Evolutionary conservation across 2,329 filamentous ascomycete species (phyloP).

Genomic region (Fusarium nurragi): DNA sequence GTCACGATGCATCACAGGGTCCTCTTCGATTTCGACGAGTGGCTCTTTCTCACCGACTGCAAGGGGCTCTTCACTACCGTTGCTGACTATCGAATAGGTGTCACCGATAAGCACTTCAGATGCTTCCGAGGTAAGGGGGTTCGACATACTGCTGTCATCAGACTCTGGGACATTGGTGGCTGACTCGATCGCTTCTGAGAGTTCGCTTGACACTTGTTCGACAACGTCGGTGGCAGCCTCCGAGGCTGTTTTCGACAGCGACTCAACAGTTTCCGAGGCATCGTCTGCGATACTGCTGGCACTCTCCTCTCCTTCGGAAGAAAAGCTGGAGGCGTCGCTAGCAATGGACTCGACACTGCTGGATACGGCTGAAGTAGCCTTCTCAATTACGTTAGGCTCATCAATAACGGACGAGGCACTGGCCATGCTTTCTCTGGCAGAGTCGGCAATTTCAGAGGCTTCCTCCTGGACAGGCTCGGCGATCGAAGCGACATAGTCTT

Average conservation of each 20-base stretch:
- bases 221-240: slow-evolving; percentile 35
- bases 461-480: slow-evolving; percentile 27
- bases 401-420: slow-evolving; percentile 22
- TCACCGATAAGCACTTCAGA: slow-evolving; percentile 41
- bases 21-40: slow-evolving; percentile 42
- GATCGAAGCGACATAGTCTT: slow-evolving; percentile 37
- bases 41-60: slow-evolving; percentile 42
- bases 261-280: slow-evolving; percentile 24
- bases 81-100: slow-evolving; percentile 39
- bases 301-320: slow-evolving; percentile 23
- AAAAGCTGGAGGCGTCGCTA: slow-evolving; percentile 31
- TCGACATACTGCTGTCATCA: slow-evolving; percentile 38
- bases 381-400: slow-evolving; percentile 24
- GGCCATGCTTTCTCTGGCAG: slow-evolving; percentile 5
- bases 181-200: slow-evolving; percentile 37
- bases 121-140: slow-evolving; percentile 41
- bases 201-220: slow-evolving; percentile 34
- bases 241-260: slow-evolving; percentile 31
- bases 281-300: slow-evolving; percentile 29
- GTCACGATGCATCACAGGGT: slow-evolving; percentile 34
- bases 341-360: slow-evolving; percentile 12
- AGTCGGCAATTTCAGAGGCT: slow-evolving; percentile 6
- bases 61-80: slow-evolving; percentile 43
- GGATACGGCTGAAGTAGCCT: slow-evolving; percentile 27
- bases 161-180: slow-evolving; percentile 21